Conservation (phyloP, 2,329 filamentous ascomycete genomes). For the Scytalidium sp. region DNA sequence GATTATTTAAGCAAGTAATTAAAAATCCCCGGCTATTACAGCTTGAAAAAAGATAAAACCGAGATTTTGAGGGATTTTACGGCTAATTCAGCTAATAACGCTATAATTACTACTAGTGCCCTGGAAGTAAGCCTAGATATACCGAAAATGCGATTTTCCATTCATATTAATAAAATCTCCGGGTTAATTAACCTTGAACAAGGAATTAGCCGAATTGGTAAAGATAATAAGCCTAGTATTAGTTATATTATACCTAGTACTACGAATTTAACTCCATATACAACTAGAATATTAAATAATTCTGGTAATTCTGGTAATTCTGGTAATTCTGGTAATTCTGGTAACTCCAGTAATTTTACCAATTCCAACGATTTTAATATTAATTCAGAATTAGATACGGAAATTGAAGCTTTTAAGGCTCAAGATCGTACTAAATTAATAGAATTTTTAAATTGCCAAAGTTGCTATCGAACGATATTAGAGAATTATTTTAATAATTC, state of each 20-base stretch:
- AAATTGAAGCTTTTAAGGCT: background rate
- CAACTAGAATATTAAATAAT: background rate
- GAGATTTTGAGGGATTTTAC: background rate
- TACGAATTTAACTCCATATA: background rate
- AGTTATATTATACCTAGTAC: background rate
- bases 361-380: too few relatives aligned
- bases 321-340: too few relatives aligned
- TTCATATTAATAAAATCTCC: background rate
- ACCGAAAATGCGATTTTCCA: background rate
- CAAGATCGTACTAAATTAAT: background rate
- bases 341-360: too few relatives aligned
- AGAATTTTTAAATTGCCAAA: background rate
- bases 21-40: background rate
- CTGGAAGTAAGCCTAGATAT: background rate
- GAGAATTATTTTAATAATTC: background rate
- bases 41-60: background rate
- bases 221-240: background rate
- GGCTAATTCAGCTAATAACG: background rate
- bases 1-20: background rate
- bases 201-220: background rate
- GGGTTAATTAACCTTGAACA: background rate
- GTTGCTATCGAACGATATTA: background rate
- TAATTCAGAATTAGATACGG: too few relatives aligned
- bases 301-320: background rate
- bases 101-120: background rate